Base-by-base conservation (phyloP, 305 asterid species). In the Fraxinus nigra region DNA sequence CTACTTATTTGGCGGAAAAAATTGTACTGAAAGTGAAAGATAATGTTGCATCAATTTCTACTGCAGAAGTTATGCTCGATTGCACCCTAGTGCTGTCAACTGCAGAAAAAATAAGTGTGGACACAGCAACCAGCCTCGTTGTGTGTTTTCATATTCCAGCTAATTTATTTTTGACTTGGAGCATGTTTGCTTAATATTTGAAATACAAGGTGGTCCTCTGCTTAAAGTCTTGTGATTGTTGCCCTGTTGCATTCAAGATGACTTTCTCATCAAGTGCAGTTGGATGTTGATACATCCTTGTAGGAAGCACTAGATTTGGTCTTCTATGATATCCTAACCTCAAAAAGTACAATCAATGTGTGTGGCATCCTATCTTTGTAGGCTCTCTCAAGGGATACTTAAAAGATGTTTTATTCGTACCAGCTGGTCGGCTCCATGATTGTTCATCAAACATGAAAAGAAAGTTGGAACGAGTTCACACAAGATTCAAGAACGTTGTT, bases 71-170 rank as follows among this genome's bases (percentile, higher is more conserved):
- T 92, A 92, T 81, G 97, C 97, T 1, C 92, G 97, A 51, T 43
- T 92, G 63, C 94, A 92, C 79, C 93, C 97, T 2, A 92, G 92
- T 33, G 94, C 94, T 7, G 97, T 92, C 48, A 92, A 92, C 89
- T 92, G 97, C 90, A 87, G 97, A 81, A 91, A 92, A 69, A 92
- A 92, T 91, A 92, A 92, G 87, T 92, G 97, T 77, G 94, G 97
- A 72, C 94, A 91, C 83, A 92, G 90, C 88, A 92, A 92, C 84
- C 94, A 91, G 91, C 22, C 26, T 46, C 43, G 28, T 69, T 14
- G 13, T 79, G 14, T 7, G 14, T 72, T 40, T 1, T 14, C 3
- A 65, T 24, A 11, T 22, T 18, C 73, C 34, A 24, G 13, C 28
- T 13, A 24, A 61, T 61, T 22, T 61, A 24, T 61, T 22, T 20